Evolutionary conservation across 768 basidiomycete species (phyloP).

Genomic region (Pisolithus microcarpus): DNA sequence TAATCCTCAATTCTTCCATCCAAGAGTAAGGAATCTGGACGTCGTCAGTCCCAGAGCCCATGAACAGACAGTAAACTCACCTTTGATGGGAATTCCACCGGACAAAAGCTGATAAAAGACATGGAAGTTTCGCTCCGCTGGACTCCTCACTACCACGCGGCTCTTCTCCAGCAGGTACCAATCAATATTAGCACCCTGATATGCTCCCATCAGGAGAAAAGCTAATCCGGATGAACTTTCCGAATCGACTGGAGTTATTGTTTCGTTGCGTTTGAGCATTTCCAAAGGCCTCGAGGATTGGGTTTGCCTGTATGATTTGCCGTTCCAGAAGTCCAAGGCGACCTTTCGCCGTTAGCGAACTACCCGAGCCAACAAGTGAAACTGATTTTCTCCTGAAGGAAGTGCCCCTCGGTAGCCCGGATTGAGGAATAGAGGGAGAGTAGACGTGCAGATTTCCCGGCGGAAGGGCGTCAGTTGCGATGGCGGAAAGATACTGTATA

Average conservation of each 20-base stretch:
- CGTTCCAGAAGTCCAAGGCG: constrained; percentile 85
- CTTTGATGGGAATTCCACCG: constrained; percentile 62
- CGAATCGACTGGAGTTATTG: constrained; percentile 98
- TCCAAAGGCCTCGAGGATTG: constrained; percentile 94
- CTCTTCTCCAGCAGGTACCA: constrained; percentile 99
- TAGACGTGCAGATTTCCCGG: constrained; percentile 56
- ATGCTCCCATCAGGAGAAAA: constrained; percentile 93
- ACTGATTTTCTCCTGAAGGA: constrained; percentile 54
- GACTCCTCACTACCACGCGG: constrained; percentile 80
- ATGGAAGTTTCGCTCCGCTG: constrained; percentile 90
- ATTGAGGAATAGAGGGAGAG: constrained; percentile 51
- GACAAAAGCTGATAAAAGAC: constrained; percentile 94
- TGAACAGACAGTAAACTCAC: constrained; percentile 32
- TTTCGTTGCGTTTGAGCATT: constrained; percentile 98
- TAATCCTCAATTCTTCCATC: constrained; percentile 73
- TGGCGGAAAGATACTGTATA: constrained; percentile 97
- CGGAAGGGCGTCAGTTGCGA: constrained; percentile 74
- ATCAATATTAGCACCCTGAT: constrained; percentile 94
- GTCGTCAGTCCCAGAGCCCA: constrained; percentile 5
- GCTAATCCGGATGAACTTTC: constrained; percentile 94
- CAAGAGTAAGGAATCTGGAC: constrained; percentile 64
- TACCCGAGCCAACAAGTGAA: constrained; percentile 37
- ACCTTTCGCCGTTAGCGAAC: constrained; percentile 53
- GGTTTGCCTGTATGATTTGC: constrained; percentile 96
- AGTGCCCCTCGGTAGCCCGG: constrained; percentile 63